Evolutionary conservation across 352 stramenopile species (phyloP).

Genomic region (Globisporangium spiculum): DNA sequence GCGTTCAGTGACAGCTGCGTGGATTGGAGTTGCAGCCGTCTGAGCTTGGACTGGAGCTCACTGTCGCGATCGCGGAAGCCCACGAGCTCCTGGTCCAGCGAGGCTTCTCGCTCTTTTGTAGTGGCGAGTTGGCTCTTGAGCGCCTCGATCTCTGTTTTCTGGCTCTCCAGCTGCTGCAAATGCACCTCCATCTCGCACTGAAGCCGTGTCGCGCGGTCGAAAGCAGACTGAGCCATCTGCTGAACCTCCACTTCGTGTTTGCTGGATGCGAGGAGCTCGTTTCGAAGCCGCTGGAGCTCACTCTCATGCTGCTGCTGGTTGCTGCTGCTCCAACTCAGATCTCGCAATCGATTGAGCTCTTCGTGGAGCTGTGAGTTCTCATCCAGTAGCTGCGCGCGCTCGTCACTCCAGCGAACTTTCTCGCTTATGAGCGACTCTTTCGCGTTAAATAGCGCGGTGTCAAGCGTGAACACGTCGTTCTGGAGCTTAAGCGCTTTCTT

Average conservation of each 20-base stretch:
- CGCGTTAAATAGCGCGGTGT: constrained; percentile 29
- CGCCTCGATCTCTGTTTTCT: not conserved
- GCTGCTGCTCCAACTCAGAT: not conserved
- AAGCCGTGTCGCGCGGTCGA: constrained; percentile 6
- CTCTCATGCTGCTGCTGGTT: not conserved
- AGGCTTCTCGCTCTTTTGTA: not conserved
- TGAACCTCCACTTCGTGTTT: constrained; percentile 4
- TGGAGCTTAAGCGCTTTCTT: constrained; percentile 48
- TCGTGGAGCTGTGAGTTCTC: constrained; percentile 18
- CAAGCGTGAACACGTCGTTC: constrained; percentile 50
- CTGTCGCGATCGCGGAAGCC: constrained; percentile 12
- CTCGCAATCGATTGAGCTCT: constrained; percentile 17
- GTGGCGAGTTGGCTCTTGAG: constrained; percentile 7
- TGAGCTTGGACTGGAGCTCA: constrained; percentile 19
- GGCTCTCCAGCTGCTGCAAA: not conserved
- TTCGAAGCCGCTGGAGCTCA: constrained; percentile 10
- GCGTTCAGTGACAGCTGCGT: constrained; percentile 6
- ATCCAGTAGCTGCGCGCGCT: constrained; percentile 23
- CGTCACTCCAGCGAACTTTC: constrained; percentile 28
- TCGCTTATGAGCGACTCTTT: constrained; percentile 42
- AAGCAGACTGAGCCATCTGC: not conserved
- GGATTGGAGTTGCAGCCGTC: constrained; percentile 15
- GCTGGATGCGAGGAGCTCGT: not conserved
- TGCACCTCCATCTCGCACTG: constrained; percentile 5
- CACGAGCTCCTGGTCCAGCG: constrained; percentile 8